Conservation (phyloP, 2,329 filamentous ascomycete species). For the Xylaria sp. region DNA sequence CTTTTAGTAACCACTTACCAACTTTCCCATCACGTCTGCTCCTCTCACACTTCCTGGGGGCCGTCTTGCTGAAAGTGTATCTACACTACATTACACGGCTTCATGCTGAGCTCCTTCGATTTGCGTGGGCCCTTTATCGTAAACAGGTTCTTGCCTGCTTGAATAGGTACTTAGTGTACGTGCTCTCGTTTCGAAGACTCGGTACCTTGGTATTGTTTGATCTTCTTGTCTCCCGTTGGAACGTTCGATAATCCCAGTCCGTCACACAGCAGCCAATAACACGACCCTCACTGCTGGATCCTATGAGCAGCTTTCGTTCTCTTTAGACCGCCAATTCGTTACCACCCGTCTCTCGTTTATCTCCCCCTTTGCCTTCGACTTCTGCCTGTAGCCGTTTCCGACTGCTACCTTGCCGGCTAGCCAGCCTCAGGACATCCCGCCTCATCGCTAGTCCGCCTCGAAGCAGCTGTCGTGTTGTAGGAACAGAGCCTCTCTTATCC, state of each 20-base stretch:
- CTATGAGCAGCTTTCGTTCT: conserved; percentile 21
- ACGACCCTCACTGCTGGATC: conserved; percentile 30
- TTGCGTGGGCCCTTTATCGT: conserved; percentile 35
- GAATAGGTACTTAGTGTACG: conserved; percentile 23
- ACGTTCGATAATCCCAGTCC: conserved; percentile 37
- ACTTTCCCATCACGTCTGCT: neutral
- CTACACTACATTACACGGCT: conserved; percentile 15
- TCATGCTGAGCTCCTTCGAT: conserved; percentile 38
- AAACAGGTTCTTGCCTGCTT: conserved; percentile 28
- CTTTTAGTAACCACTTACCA: conserved; percentile 10
- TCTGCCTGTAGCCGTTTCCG: conserved; percentile 23
- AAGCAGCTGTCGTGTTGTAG: neutral
- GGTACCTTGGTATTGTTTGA: conserved; percentile 43
- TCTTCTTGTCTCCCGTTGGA: conserved; percentile 42
- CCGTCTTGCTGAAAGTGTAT: neutral
- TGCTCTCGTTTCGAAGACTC: conserved; percentile 34
- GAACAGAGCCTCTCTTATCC: conserved; percentile 10
- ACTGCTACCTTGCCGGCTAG: conserved; percentile 23
- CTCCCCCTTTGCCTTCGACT: conserved; percentile 23
- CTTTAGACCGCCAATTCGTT: conserved; percentile 28
- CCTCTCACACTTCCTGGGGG: neutral
- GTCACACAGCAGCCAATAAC: conserved; percentile 38
- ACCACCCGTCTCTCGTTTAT: conserved; percentile 26
- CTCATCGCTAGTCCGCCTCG: conserved; percentile 14
- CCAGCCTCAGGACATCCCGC: conserved; percentile 14